These are phyloP conservation scores for Amphibolis antarctica DNA, from an alignment of 106 monocot genomes.

Conservation along the genomic window DNA sequence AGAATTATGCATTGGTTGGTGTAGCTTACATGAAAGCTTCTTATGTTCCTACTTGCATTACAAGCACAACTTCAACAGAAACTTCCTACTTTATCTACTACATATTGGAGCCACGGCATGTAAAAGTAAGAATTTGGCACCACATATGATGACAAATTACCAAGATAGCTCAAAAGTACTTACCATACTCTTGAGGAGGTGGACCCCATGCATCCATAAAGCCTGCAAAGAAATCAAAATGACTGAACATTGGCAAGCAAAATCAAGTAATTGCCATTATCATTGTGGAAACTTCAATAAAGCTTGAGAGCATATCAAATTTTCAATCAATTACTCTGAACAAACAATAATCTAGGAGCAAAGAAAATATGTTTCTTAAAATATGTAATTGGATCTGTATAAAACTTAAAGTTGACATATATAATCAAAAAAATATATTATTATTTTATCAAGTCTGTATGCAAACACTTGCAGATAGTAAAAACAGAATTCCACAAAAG, in stretches of 20 bases:
- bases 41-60: neutral
- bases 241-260: neutral
- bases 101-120: neutral
- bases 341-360: no score
- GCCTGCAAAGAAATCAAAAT: neutral
- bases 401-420: no score
- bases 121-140: neutral
- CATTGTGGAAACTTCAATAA: neutral
- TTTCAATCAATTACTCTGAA: neutral
- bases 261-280: neutral
- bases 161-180: slow-evolving; percentile 4
- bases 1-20: neutral
- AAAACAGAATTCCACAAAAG: neutral
- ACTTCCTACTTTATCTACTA: neutral
- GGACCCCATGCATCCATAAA: slow-evolving; percentile 8
- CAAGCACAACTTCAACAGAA: neutral
- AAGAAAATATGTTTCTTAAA: no score
- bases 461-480: slow-evolving; percentile 24
- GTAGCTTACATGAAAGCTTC: neutral
- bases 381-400: no score
- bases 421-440: no score
- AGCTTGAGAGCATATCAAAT: neutral
- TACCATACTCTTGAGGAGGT: slow-evolving; percentile 6
- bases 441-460: no score
- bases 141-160: neutral